Evolutionary conservation across 2,329 filamentous ascomycete species (phyloP).

Genomic region (Colletotrichum somersetense): DNA sequence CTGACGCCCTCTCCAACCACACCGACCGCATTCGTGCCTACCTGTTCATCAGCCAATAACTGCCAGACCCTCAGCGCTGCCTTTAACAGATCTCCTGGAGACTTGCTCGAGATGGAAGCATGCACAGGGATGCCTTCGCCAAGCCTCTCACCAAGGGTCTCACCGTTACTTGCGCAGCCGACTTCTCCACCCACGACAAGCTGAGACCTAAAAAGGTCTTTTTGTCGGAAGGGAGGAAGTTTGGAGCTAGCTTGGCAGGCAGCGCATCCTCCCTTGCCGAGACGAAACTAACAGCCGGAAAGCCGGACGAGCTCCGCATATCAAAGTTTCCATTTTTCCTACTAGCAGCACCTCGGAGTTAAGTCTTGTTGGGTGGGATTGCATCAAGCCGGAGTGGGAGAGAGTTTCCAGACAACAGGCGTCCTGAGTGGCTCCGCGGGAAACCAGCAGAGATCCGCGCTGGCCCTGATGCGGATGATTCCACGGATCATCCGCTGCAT

Average conservation of each 20-base stretch:
- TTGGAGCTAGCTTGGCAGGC: not conserved
- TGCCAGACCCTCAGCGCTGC: not conserved
- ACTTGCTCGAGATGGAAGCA: constrained; percentile 18
- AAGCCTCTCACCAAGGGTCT: constrained; percentile 4
- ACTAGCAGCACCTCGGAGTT: not conserved
- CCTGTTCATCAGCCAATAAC: not conserved
- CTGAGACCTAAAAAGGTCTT: not conserved
- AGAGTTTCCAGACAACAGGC: not conserved
- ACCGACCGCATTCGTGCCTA: not conserved
- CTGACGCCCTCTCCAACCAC: not conserved
- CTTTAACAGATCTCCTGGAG: not conserved
- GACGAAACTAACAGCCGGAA: not conserved
- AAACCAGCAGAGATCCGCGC: constrained; percentile 11
- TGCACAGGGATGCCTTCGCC: constrained; percentile 34
- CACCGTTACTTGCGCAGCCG: constrained; percentile 18
- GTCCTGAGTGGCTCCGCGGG: not conserved
- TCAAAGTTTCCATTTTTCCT: not conserved
- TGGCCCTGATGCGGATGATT: constrained; percentile 9
- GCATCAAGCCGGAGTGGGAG: not conserved
- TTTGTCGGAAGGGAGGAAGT: not conserved
- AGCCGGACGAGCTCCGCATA: not conserved
- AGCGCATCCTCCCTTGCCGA: not conserved
- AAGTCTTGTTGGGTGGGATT: not conserved
- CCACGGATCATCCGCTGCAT: not conserved
- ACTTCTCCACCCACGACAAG: not conserved